Conservation (phyloP, 805 yeast genomes). For the Saturnispora besseyi region DNA sequence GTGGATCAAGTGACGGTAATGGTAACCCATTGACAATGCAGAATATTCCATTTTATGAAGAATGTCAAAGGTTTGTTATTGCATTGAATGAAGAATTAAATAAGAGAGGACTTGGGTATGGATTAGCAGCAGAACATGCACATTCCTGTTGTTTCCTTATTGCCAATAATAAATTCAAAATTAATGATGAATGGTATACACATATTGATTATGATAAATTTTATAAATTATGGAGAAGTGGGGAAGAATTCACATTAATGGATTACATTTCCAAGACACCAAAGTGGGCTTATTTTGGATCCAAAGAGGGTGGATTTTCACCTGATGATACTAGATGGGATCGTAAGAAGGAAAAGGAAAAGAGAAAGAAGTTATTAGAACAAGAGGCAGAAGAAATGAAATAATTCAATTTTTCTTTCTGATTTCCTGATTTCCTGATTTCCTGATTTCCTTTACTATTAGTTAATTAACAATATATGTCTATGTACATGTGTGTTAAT, state of each 20-base stretch:
- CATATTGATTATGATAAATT: conserved; percentile 77
- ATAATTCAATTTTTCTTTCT: too few relatives aligned
- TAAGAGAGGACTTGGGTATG: conserved; percentile 62
- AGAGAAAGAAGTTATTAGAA: conserved; percentile 31
- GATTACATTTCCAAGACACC: conserved; percentile 81
- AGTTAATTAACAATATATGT: background rate
- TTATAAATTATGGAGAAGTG: conserved; percentile 56
- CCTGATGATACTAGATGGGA: conserved; percentile 71
- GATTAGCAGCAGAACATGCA: conserved; percentile 89
- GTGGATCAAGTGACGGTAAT: conserved; percentile 79
- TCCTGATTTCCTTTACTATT: too few relatives aligned
- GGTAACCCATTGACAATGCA: conserved; percentile 92
- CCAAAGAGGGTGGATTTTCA: conserved; percentile 77
- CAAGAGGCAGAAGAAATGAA: background rate
- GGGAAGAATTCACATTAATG: conserved; percentile 61
- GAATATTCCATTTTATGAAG: conserved; percentile 90
- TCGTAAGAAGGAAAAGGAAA: conserved; percentile 53
- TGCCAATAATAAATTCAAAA: conserved; percentile 65
- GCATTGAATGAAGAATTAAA: conserved; percentile 53
- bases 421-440: too few relatives aligned
- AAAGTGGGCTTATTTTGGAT: conserved; percentile 85
- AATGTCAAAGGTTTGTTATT: conserved; percentile 68
- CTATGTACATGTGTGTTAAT: background rate
- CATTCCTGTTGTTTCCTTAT: conserved; percentile 88
- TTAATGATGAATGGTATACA: conserved; percentile 72